Evolutionary conservation across 257 asterid species (phyloP).

Genomic region (Jaltomata sinuosa): DNA sequence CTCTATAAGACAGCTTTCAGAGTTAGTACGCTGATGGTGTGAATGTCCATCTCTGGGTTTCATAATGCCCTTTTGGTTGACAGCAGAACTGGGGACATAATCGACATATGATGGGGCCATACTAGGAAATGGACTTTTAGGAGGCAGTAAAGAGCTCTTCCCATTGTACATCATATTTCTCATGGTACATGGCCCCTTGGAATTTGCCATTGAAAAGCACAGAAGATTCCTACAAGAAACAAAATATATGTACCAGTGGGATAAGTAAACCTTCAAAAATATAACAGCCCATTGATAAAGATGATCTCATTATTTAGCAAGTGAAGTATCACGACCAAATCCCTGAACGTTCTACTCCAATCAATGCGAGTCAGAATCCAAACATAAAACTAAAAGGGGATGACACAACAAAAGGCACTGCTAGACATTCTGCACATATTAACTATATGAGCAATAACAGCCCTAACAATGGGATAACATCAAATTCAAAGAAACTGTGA

Average conservation of each 20-base stretch:
- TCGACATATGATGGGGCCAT: conserved; percentile 56
- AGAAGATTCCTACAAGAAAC: conserved; percentile 27
- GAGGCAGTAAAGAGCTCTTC: conserved; percentile 73
- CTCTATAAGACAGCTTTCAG: conserved; percentile 34
- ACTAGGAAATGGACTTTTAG: conserved; percentile 84
- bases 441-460: not conserved
- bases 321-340: not conserved
- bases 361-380: not conserved
- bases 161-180: conserved; percentile 62
- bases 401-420: not conserved
- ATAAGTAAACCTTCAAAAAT: not conserved
- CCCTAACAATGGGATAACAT: not conserved
- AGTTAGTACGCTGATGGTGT: conserved; percentile 39
- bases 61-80: conserved; percentile 37
- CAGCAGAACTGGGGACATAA: conserved; percentile 43
- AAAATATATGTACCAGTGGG: not conserved
- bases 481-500: not conserved
- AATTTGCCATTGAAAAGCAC: conserved; percentile 51
- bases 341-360: not conserved
- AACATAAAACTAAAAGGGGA: not conserved
- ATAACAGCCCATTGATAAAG: not conserved
- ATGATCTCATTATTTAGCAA: not conserved
- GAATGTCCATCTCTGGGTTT: conserved; percentile 29
- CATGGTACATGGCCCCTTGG: conserved; percentile 68
- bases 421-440: not conserved